Evolutionary conservation across 148 eudicot genomes (phyloP), one percentile per base, ranked within the genome.

Genomic region (Arctostaphylos glauca): DNA sequence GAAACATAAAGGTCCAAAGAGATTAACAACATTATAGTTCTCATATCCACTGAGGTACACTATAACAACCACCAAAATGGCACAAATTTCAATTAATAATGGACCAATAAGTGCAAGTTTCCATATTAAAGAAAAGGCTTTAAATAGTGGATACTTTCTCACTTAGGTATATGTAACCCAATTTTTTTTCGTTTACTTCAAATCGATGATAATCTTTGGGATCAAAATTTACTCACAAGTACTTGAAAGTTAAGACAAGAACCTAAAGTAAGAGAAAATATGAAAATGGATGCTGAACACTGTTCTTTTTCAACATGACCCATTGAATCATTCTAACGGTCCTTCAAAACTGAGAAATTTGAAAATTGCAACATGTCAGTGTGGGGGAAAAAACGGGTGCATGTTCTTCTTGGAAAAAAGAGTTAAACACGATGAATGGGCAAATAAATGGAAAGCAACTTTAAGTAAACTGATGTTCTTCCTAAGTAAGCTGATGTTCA

Each of bases 1-100:
- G 94, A 76, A 84, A 88, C 58, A 82, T 59, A 10, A 82, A 58
- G 52, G 55, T 46, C 54, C 64, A 84, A 84, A 38, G 8, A 67
- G 47, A 74, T 80, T 58, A 74, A 86, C 18, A 82, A 50, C n/a
- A 80, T 18, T 23, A 41, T 48, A 50, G 74, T 47, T 59, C 64
- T 25, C 73, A 77, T 43, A 14, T 44, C 77, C 41, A 43, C 9
- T 19, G 7, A 71, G 59, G 25, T 23, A 13, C 18, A 48, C 4
- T 59, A 83, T 44, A n/a, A 8, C 16, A 41, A 49, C 23, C 25
- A 73, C 25, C 48, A 81, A 70, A 67, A 66, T 19, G n/a, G 15
- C 48, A 67, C 5, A 23, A 23, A 64, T 23, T 64, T 67, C 19
- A 70, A 81, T 25, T n/a, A 78, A 78, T 43, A 43, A 31, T 5